Base-by-base conservation (phyloP, 2,329 filamentous ascomycete genomes). In the Fusarium beomiforme region DNA sequence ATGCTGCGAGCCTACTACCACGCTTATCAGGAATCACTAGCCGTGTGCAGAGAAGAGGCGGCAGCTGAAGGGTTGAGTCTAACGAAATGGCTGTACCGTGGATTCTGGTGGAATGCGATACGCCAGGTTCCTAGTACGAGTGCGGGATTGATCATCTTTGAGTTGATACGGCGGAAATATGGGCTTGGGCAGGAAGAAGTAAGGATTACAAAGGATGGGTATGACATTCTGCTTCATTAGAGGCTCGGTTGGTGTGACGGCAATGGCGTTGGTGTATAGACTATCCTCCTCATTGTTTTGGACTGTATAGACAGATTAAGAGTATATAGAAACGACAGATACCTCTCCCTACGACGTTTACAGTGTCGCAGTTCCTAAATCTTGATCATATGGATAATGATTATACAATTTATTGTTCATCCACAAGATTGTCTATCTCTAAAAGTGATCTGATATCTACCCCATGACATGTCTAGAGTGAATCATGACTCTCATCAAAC, bases 81-180 rank as follows among this genome's bases (percentile, higher is more conserved):
- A 78, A 78, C 85, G 24, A 84, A 82, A 17, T 94, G 91, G 87
- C 79, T 94, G 9, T 95, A 92, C 76, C 84, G 88, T 8, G 91
- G 90, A 16, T 94, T 94, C 78, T 89, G 91, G 85, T 88, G 88
- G 87, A 90, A 87, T 58, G 92, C 92, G 1, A 86, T 94, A 56
- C 84, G 91, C 8, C 92, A 94, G 80, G 91, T 93, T 4, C 92
- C 92, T 1, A 93, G 91, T 77, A 94, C 92, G 4, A 92, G 90
- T 65, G 92, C 92, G 0, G 92, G 92, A 0, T 78, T 95, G 64
- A 93, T 95, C 72, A 92, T 93, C 23, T 95, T 95, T 78, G 92
- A 95, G 81, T 78, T 95, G 46, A 89, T 94, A 39, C 84, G 92
- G 61, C 84, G 92, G 37, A 93, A 93, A 80, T 94, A 93, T 73